A percentile compares a stretch with the other conserved stretches of the same genome.
phyloP scores from a whole-genome alignment of 2,329 filamentous ascomycete species.

The Venturia effusa region DNA sequence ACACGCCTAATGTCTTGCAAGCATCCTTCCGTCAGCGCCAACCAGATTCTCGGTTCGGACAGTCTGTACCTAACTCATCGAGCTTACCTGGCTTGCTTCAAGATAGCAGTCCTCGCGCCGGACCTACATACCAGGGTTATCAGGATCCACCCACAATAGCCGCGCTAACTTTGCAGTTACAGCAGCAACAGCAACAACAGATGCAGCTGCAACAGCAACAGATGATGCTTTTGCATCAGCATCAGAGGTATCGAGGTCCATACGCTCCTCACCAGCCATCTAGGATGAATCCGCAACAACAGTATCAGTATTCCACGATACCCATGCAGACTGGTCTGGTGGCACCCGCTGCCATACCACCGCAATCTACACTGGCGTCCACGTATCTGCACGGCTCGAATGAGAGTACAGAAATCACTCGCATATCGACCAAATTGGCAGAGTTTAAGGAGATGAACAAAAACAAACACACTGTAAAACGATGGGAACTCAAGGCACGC shows the following conservation, averaged over 20 bases:
- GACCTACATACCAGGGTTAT: not conserved
- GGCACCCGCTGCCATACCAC: slow-evolving; percentile 14
- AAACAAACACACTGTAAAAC: slow-evolving; percentile 42
- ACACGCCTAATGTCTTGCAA: slow-evolving; percentile 26
- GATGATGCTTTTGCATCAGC: slow-evolving; percentile 14
- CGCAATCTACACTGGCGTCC: slow-evolving; percentile 21
- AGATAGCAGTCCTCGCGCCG: not conserved
- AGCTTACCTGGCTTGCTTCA: not conserved
- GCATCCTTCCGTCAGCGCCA: slow-evolving; percentile 28
- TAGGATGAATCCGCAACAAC: not conserved
- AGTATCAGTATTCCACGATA: slow-evolving; percentile 13
- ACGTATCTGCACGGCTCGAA: slow-evolving; percentile 25
- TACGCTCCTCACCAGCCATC: not conserved
- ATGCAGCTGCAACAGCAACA: slow-evolving; percentile 33
- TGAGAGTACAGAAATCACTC: slow-evolving; percentile 30
- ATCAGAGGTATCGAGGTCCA: not conserved
- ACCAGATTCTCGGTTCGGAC: not conserved
- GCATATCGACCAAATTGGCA: slow-evolving; percentile 62
- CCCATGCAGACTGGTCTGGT: slow-evolving; percentile 21
- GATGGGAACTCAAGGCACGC: slow-evolving; percentile 61
- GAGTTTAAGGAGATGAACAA: slow-evolving; percentile 71
- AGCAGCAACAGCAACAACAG: not conserved
- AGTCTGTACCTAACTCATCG: not conserved
- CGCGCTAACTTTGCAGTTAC: not conserved
- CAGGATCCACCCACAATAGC: not conserved